Conservation (phyloP, 129 eudicot species). For the Cynara cardunculus region DNA sequence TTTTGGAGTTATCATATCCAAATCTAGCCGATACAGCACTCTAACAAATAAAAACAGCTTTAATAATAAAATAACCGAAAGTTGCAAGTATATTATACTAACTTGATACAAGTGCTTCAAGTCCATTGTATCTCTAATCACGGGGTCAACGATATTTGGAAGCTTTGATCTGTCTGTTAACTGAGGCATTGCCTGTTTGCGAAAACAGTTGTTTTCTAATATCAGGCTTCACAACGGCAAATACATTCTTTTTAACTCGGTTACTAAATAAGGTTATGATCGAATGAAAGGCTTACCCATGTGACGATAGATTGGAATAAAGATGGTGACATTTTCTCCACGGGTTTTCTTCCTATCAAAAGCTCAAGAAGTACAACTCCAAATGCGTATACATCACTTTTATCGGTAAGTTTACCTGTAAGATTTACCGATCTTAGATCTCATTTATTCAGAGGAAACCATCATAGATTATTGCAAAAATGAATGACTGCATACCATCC, state of each 20-base stretch:
- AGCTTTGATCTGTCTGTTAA: conserved; percentile 83
- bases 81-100: conserved; percentile 17
- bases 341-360: conserved; percentile 81
- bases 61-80: neutral
- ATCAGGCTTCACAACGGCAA: neutral
- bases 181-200: conserved; percentile 83
- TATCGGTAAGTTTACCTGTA: conserved; percentile 87
- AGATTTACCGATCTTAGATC: neutral
- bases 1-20: too few species aligned
- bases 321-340: conserved; percentile 67
- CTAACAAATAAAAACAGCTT: neutral
- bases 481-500: conserved; percentile 50
- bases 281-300: conserved; percentile 48
- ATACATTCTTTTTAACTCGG: neutral
- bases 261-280: neutral
- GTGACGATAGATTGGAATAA: conserved; percentile 78
- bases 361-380: conserved; percentile 94
- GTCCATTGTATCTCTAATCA: conserved; percentile 75
- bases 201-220: neutral
- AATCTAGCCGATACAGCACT: neutral
- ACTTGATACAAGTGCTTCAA: conserved; percentile 90
- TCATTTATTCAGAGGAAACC: neutral
- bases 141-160: conserved; percentile 75
- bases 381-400: conserved; percentile 94
- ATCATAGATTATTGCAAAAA: neutral